Evolutionary conservation across 257 asterid genomes (phyloP), one percentile per base, ranked within the genome.

Genomic region (Solanum sejunctum): DNA sequence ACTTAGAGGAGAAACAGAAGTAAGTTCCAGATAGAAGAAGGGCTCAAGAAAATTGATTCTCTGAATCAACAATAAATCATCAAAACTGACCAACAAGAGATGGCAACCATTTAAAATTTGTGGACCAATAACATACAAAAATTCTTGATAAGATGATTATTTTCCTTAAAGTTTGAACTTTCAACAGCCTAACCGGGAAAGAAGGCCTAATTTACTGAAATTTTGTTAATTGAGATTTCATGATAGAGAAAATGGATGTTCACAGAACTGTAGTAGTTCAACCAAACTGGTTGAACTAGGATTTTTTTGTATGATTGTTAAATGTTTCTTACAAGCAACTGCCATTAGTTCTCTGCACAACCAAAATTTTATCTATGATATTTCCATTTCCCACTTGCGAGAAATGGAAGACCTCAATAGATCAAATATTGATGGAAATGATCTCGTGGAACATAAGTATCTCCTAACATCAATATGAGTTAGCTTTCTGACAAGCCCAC

Each of bases 1-100:
- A 97, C 99, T 94, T 85, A 39, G 43, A 89, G 66, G 58, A 89
- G 45, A 83, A 84, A 79, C 84, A 72, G 55, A 72, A 52, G 73
- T 91, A 77, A 66, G 70, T 80, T 79, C 47, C 80, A 83, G 86
- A 66, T 85, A 49, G 63, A 81, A 52, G 67, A 28, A 61, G 23
- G 13, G n/a, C 57, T 82, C 66, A 23, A 66, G 23, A 1, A 78
- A 52, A 78, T 52, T 32, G 58, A 52, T 78, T 26, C 64, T 78
- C 28, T 28, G 49, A 52, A 18, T 16, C 28, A 9, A 26, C 64
- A 52, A 51, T 15, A 49, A 15, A 77, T 51, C 60, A 51, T 9
- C n/a, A 49, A 6, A 23, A 26, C 47, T 77, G 61, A 77, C 7
- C 63, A 52, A 23, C 63, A 77, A 23, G 83, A 52, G 7, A 5